phyloP scores from a whole-genome alignment of 495 filamentous ascomycete genomes.

The Collariella sp. region DNA sequence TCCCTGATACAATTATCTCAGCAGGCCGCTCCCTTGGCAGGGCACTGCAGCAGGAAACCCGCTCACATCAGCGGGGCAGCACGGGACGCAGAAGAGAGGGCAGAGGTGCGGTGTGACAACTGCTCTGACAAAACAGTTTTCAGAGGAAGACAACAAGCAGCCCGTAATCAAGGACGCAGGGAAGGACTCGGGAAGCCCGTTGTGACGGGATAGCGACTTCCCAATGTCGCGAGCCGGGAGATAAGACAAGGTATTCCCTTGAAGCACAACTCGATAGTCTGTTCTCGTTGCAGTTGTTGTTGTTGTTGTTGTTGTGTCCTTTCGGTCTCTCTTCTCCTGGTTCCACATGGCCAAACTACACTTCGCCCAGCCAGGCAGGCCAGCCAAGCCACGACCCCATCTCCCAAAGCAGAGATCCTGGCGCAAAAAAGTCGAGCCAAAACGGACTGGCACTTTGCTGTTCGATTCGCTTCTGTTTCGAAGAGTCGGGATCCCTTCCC shows the following conservation, averaged over 20 bases:
- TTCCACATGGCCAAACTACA: neutral
- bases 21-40: conserved; percentile 8
- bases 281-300: too few species aligned
- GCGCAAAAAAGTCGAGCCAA: neutral
- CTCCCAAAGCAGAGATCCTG: neutral
- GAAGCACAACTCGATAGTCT: neutral
- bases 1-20: conserved; percentile 11
- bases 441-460: neutral
- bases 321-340: neutral
- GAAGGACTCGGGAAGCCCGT: conserved; percentile 6
- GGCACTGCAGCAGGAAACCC: neutral
- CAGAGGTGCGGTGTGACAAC: conserved; percentile 15
- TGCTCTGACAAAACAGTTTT: neutral
- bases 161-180: neutral
- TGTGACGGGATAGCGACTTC: neutral
- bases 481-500: neutral
- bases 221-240: neutral
- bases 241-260: neutral
- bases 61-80: conserved; percentile 1
- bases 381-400: neutral
- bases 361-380: neutral
- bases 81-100: neutral
- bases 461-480: conserved; percentile 2
- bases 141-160: neutral
- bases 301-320: neutral